These are phyloP conservation scores for Nicotiana undulata DNA, from an alignment of 257 asterid genomes.

Conservation along the genomic window DNA sequence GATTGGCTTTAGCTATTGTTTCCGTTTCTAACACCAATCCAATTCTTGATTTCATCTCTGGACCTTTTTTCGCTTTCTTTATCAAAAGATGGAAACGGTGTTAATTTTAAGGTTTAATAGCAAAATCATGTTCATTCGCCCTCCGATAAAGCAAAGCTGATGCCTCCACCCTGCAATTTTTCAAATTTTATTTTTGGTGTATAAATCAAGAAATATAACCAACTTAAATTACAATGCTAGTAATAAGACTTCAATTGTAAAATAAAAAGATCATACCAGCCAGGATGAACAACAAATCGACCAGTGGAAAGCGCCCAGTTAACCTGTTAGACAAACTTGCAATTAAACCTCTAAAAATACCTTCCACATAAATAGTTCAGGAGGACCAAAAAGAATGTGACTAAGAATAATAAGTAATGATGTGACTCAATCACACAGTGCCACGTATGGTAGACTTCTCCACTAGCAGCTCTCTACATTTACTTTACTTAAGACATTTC, in stretches of 20 bases:
- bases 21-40: not conserved
- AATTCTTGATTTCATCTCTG: not conserved
- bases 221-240: not conserved
- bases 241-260: not conserved
- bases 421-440: not conserved
- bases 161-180: conserved; percentile 87
- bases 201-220: not conserved
- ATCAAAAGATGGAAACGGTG: conserved; percentile 15
- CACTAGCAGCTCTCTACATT: not conserved
- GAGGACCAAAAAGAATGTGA: not conserved
- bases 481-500: not conserved
- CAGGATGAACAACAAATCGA: conserved; percentile 87
- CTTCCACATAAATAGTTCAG: not conserved
- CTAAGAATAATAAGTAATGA: not conserved
- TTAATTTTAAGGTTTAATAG: conserved; percentile 58
- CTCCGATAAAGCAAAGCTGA: conserved; percentile 92
- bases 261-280: conserved; percentile 58
- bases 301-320: conserved; percentile 80
- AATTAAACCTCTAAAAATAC: not conserved
- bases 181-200: not conserved
- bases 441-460: not conserved
- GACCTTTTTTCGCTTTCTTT: not conserved
- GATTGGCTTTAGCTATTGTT: not conserved
- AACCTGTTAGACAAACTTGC: conserved; percentile 41
- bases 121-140: conserved; percentile 87